These are phyloP conservation scores for Vicia villosa DNA, from an alignment of 306 rosid species.

Conservation along the genomic window DNA sequence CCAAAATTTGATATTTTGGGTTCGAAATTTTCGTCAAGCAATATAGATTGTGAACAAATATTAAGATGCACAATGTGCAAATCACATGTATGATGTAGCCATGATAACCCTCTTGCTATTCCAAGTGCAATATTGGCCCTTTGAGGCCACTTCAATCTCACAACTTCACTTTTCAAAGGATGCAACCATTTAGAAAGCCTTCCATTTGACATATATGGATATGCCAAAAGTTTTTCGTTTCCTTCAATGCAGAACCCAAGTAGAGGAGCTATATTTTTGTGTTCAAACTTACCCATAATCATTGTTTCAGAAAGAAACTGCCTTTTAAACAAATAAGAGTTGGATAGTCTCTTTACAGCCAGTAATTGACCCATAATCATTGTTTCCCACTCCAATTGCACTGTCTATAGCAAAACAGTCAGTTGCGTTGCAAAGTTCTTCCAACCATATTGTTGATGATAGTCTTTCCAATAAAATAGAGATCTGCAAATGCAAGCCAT, in stretches of 20 bases:
- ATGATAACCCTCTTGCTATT: conserved; percentile 38
- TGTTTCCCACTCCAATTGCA: conserved; percentile 44
- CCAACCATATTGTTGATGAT: conserved; percentile 21
- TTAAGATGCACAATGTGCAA: conserved; percentile 27
- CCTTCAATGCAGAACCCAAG: conserved; percentile 35
- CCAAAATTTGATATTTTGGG: not conserved
- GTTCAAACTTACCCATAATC: conserved; percentile 31
- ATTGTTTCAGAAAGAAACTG: conserved; percentile 33
- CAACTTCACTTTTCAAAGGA: conserved; percentile 6
- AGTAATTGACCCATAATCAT: no score
- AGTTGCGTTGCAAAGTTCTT: conserved; percentile 35
- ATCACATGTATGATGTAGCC: conserved; percentile 35
- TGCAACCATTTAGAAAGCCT: conserved; percentile 43
- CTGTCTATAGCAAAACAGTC: conserved; percentile 34
- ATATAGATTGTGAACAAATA: conserved; percentile 6
- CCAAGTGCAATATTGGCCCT: conserved; percentile 1
- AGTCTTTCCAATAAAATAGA: conserved; percentile 7
- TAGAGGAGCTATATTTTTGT: conserved; percentile 32
- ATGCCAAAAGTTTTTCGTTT: no score
- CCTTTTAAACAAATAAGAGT: not conserved
- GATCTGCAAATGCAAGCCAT: conserved; percentile 2
- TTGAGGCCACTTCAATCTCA: conserved; percentile 12
- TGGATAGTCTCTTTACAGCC: conserved; percentile 36
- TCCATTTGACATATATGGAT: conserved; percentile 35
- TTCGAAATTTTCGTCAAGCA: conserved; percentile 16